A percentile compares a stretch with the other conserved stretches of the same genome.
These are phyloP conservation scores for Aethionema arabicum DNA, from an alignment of 345 rosid genomes.

Conservation along the genomic window DNA sequence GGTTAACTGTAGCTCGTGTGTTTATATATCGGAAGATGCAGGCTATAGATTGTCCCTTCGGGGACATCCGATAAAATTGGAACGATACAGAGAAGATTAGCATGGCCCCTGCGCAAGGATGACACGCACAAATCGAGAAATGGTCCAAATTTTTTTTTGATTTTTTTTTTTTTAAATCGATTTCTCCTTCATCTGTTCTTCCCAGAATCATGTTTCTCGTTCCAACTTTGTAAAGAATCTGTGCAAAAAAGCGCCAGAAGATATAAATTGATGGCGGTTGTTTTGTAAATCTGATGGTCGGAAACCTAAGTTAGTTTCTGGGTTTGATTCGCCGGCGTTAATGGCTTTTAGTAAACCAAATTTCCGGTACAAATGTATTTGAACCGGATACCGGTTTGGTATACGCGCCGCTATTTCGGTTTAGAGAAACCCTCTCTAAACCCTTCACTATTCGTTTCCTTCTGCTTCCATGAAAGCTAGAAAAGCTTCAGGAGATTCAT, in stretches of 20 bases:
- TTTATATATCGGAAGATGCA: neutral
- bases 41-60: neutral
- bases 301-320: neutral
- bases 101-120: constrained; percentile 16
- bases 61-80: neutral
- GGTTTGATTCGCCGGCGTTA: neutral
- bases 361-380: constrained; percentile 1
- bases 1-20: neutral
- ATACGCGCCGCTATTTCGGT: neutral
- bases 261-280: neutral
- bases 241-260: too few relatives aligned
- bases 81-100: neutral
- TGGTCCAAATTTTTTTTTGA: neutral
- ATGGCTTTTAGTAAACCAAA: neutral
- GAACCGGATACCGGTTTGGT: constrained; percentile 17
- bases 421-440: constrained; percentile 9
- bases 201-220: too few relatives aligned
- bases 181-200: too few relatives aligned
- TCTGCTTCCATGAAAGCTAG: neutral
- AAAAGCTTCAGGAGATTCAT: constrained; percentile 11
- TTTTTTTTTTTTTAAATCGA: neutral
- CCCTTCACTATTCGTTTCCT: neutral
- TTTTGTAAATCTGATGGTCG: neutral
- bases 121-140: constrained; percentile 16
- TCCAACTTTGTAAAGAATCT: too few relatives aligned